These are phyloP conservation scores for Penicillium argentinense DNA, from an alignment of 495 filamentous ascomycete genomes.

Conservation along the genomic window DNA sequence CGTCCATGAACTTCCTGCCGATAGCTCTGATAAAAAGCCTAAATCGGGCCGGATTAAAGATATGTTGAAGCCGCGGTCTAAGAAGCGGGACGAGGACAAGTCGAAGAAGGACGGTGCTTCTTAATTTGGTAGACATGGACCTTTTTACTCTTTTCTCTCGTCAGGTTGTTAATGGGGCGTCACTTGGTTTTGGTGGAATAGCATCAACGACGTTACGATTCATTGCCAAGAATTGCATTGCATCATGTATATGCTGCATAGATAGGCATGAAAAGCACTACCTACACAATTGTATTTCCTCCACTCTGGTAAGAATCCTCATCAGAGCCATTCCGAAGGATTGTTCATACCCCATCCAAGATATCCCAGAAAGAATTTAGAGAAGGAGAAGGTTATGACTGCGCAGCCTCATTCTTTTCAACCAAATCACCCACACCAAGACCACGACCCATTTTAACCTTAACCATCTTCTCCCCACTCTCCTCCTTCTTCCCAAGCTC, in stretches of 20 bases:
- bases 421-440: conserved; percentile 84
- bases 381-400: conserved; percentile 17
- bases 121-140: too few relatives aligned
- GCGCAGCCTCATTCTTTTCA: conserved; percentile 65
- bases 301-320: not conserved
- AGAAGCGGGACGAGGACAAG: conserved; percentile 22
- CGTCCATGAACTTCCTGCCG: conserved; percentile 7
- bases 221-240: not conserved
- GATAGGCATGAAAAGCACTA: too few relatives aligned
- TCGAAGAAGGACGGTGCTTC: conserved; percentile 1
- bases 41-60: conserved; percentile 23
- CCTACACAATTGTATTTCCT: not conserved
- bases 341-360: too few relatives aligned
- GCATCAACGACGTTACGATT: conserved; percentile 1
- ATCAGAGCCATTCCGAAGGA: too few relatives aligned
- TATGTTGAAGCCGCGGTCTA: conserved; percentile 21
- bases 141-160: not conserved
- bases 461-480: conserved; percentile 52
- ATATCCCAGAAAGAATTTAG: too few relatives aligned
- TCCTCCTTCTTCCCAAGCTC: conserved; percentile 50
- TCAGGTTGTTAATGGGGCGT: too few relatives aligned
- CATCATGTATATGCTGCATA: not conserved
- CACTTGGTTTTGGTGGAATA: not conserved
- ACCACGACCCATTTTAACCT: conserved; percentile 77
- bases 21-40: conserved; percentile 14